Evolutionary conservation across 192 early-diverging fungal species (phyloP).

Genomic region (Mortierella claussenii): DNA sequence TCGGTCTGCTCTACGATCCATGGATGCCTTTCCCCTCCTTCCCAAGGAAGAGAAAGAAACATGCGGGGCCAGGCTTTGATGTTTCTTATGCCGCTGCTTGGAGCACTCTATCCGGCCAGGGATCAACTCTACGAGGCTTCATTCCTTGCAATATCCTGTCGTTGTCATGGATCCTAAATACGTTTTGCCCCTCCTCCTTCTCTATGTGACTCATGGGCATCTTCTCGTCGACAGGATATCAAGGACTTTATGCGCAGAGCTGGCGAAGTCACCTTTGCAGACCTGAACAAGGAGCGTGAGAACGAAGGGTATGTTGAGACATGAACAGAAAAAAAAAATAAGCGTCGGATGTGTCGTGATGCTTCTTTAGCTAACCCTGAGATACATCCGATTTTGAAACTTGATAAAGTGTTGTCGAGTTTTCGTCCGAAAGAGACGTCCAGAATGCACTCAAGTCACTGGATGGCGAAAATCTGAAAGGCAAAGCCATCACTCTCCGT

Average conservation of each 20-base stretch:
- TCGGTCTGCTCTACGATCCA: too few relatives aligned
- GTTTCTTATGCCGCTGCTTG: too few relatives aligned
- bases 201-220: slow-evolving; percentile 6
- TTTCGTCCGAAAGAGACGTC: slow-evolving; percentile 77
- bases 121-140: too few relatives aligned
- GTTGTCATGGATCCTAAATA: slow-evolving; percentile 27
- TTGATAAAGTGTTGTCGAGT: slow-evolving; percentile 92
- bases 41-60: too few relatives aligned
- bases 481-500: slow-evolving; percentile 70
- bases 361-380: too few relatives aligned
- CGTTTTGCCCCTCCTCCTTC: slow-evolving; percentile 15
- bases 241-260: slow-evolving; percentile 96
- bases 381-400: too few relatives aligned
- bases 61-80: too few relatives aligned
- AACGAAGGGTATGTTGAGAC: slow-evolving; percentile 84
- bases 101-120: too few relatives aligned
- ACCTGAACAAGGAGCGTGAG: slow-evolving; percentile 82
- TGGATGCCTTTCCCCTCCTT: too few relatives aligned
- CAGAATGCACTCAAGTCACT: slow-evolving; percentile 85
- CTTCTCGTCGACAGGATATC: slow-evolving; percentile 74
- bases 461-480: slow-evolving; percentile 77
- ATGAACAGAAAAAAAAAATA: too few relatives aligned
- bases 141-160: too few relatives aligned
- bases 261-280: slow-evolving; percentile 93
- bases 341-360: too few relatives aligned